Evolutionary conservation across 2,329 filamentous ascomycete species (phyloP).

Genomic region (Fusarium sulawesiense): DNA sequence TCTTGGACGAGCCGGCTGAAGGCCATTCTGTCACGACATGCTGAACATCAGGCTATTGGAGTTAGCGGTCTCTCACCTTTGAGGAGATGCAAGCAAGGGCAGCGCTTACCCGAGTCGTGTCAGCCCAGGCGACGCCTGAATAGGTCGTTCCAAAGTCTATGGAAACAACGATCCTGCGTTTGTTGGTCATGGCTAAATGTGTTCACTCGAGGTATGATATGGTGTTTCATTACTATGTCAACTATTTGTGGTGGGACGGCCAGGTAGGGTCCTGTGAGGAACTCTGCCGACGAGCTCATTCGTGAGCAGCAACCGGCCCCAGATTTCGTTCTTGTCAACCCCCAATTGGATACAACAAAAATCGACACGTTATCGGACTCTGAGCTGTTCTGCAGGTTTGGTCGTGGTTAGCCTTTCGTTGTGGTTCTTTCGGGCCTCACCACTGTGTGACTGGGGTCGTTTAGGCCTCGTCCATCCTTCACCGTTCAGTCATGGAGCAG

Average conservation of each 20-base stretch:
- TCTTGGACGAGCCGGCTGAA: slow-evolving; percentile 48
- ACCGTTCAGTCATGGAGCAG: slow-evolving; percentile 28
- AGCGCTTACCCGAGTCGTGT: slow-evolving; percentile 53
- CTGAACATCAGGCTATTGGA: slow-evolving; percentile 52
- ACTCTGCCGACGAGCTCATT: slow-evolving; percentile 25
- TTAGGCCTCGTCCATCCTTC: slow-evolving; percentile 34
- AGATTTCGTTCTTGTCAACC: slow-evolving; percentile 28
- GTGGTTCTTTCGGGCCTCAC: slow-evolving; percentile 36
- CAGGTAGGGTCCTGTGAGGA: slow-evolving; percentile 28
- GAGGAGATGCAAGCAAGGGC: slow-evolving; percentile 1
- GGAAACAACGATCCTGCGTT: slow-evolving; percentile 61
- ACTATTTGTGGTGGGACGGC: slow-evolving; percentile 31
- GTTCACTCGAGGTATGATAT: slow-evolving; percentile 27
- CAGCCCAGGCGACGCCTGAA: slow-evolving; percentile 65
- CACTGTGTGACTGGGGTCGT: slow-evolving; percentile 19
- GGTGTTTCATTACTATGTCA: slow-evolving; percentile 38
- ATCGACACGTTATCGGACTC: slow-evolving; percentile 33
- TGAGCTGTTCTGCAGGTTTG: slow-evolving; percentile 27
- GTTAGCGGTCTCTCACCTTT: slow-evolving; percentile 38
- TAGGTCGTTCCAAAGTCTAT: slow-evolving; percentile 69
- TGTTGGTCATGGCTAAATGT: slow-evolving; percentile 44
- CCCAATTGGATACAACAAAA: slow-evolving; percentile 27
- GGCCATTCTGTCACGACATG: slow-evolving; percentile 60
- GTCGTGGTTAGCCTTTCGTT: slow-evolving; percentile 19
- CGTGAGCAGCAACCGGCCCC: slow-evolving; percentile 30